Evolutionary conservation across 1,284 basidiomycete genomes (phyloP).

Genomic region (Inonotus hispidus): DNA sequence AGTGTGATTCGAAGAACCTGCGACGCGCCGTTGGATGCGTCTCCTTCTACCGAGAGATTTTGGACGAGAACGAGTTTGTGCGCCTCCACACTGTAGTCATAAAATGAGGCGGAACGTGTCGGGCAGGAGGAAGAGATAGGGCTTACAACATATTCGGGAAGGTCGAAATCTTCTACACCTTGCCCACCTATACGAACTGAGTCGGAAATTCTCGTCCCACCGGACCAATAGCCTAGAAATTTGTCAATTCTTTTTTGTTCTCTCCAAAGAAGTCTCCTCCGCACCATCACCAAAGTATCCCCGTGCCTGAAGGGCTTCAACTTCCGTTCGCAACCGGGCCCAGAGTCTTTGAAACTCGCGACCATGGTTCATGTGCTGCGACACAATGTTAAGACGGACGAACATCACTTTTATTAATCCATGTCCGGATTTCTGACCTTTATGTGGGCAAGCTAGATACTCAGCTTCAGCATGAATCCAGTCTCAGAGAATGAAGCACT

Average conservation of each 20-base stretch:
- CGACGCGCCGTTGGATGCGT: constrained; percentile 26
- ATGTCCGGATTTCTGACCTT: constrained; percentile 40
- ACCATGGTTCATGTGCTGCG: constrained; percentile 74
- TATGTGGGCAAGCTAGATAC: constrained; percentile 64
- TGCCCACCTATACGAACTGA: constrained; percentile 48
- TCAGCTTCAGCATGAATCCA: constrained; percentile 3
- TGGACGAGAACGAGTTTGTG: constrained; percentile 56
- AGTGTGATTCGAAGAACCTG: constrained; percentile 47
- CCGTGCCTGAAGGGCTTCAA: constrained; percentile 56
- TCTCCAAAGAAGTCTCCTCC: neutral
- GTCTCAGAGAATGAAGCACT: neutral
- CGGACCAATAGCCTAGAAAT: constrained; percentile 68
- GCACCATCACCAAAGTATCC: constrained; percentile 78
- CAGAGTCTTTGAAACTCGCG: constrained; percentile 68
- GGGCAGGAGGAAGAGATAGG: constrained; percentile 2
- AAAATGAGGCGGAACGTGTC: constrained; percentile 1
- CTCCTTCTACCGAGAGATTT: constrained; percentile 40
- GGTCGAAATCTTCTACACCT: constrained; percentile 46
- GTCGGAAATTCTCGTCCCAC: constrained; percentile 62
- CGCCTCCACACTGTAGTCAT: constrained; percentile 65
- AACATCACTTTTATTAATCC: neutral
- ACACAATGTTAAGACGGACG: neutral
- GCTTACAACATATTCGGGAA: constrained; percentile 71
- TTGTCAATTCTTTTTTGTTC: neutral
- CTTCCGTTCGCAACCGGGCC: constrained; percentile 56